Percentiles rank a stretch among this genome's conserved stretches.
phyloP scores from a whole-genome alignment of 495 filamentous ascomycete genomes.

The Tuber microsphaerosporum region DNA sequence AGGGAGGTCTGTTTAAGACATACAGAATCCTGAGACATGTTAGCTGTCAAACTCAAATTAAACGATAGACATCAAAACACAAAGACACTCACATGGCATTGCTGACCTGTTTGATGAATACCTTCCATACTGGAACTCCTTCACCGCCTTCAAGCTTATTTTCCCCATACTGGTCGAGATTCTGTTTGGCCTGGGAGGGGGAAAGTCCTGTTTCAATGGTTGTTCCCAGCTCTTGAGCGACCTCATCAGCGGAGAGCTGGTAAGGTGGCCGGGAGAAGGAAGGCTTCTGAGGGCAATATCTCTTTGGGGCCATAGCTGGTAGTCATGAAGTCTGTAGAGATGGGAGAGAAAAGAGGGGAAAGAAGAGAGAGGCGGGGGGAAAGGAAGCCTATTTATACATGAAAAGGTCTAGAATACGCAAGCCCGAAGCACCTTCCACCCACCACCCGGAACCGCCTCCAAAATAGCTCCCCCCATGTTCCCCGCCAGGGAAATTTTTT shows the following conservation, averaged over 20 bases:
- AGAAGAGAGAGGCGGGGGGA: constrained; percentile 9
- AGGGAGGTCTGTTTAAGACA: constrained; percentile 5
- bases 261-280: constrained; percentile 37
- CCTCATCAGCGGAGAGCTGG: constrained; percentile 45
- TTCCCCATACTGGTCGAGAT: constrained; percentile 50
- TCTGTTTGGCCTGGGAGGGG: constrained; percentile 47
- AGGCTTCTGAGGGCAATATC: constrained; percentile 10
- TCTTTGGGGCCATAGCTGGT: constrained; percentile 18
- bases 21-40: constrained; percentile 37
- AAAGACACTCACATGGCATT: constrained; percentile 56
- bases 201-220: constrained; percentile 56
- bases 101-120: constrained; percentile 58
- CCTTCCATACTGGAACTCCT: constrained; percentile 56
- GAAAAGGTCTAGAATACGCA: neutral
- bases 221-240: constrained; percentile 49
- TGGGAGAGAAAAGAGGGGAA: neutral
- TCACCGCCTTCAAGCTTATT: constrained; percentile 60
- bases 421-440: constrained; percentile 5
- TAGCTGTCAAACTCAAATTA: constrained; percentile 25
- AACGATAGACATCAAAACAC: constrained; percentile 18
- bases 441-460: constrained; percentile 10
- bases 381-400: constrained; percentile 29
- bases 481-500: neutral
- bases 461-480: neutral
- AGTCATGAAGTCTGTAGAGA: constrained; percentile 5